Base-by-base conservation (phyloP, 2,329 filamentous ascomycete species). In the Gnomoniopsis sp. region DNA sequence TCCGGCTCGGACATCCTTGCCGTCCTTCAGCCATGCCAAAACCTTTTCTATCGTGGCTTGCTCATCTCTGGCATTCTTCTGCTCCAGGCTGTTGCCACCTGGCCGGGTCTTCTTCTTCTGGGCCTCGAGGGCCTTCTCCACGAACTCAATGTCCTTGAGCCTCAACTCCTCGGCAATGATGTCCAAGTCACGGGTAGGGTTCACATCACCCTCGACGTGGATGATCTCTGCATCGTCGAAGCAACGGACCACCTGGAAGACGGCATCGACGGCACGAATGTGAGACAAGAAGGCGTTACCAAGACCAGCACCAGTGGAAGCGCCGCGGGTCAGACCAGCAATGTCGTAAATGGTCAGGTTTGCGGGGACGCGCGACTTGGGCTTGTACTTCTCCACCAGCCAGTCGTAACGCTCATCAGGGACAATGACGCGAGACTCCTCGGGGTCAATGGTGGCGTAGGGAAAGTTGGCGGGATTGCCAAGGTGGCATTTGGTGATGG, bases 181-280 rank as follows among this genome's bases (percentile, higher is more conserved):
- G 71, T 91, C 90, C 67, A 99, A 77, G 81, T 99, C 95, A 72
- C 95, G 88, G 62, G 90, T 85, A 36, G 95, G 96, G 78, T 99
- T 90, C 68, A 99, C 96, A 70, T 99, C 95, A 73, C 95, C 96
- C 82, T 99, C 96, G 65, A 99, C 93, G 84, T 99, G 95, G 69
- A 97, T 98, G 70, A 99, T 99, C 79, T 99, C 95, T 61, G 93
- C 95, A 81, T 99, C 95, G 72, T 99, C 96, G 78, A 99, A 97
- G 79, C 90, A 96, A 69, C 93, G 88, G 41, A 97, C 93, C 48
- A 97, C 93, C 77, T 96, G 91, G 83, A 96, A 97, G 77, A 97
- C 96, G 75, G 93, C 93, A 81, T 97, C 93, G 75, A 97, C 93
- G 56, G 95, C 95, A 73, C 96, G 91, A 69, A 99, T 99, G 77